Evolutionary conservation across 2,329 filamentous ascomycete species (phyloP), one percentile per base, ranked within the genome.

Genomic region (Elsinoe necatrix): DNA sequence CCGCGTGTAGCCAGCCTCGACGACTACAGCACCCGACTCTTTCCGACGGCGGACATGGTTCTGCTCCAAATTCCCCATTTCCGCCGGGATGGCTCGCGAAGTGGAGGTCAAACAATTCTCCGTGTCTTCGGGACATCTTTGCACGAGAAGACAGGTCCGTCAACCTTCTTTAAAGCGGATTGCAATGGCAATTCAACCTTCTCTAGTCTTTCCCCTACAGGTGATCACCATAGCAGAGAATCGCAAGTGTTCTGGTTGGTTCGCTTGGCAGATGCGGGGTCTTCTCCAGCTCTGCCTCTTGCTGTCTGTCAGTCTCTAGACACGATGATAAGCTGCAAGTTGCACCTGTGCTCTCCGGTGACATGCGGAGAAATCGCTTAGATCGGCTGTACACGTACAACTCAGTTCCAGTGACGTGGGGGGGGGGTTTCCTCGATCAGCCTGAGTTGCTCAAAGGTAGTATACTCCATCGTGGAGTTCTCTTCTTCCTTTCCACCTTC

Each of bases 1-100:
- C 48, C 48, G 48, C 48, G 48, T 52, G 48, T 52, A 52, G 34
- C 48, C 48, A 52, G 48, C 48, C 21, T 52, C 48, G 18, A 20
- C 21, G 25, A 11, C 48, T 12, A 37, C 48, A 12, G 18, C 16
- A 25, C 48, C 48, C 48, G 48, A 52, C 48, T 39, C 31, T 52
- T 37, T 18, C 48, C 48, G 48, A 52, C 48, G 48, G 48, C 48
- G 48, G 48, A 52, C 48, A 52, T 52, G 34, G 14, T 29, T 20
- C 11, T 37, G 16, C 20, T 16, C 29, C 29, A 37, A 21, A 25
- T 25, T 39, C 48, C n/a, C 48, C 41, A 45, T 25, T n/a, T 37
- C 34, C 34, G 34, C 14, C 34, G 34, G 34, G 34, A 7, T 29
- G 18, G 4, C 25, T 48, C 23, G 20, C 8, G 43, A 35, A 25